Conservation (phyloP, 2,329 filamentous ascomycete species). For the Cylindrodendrum hubeiense region DNA sequence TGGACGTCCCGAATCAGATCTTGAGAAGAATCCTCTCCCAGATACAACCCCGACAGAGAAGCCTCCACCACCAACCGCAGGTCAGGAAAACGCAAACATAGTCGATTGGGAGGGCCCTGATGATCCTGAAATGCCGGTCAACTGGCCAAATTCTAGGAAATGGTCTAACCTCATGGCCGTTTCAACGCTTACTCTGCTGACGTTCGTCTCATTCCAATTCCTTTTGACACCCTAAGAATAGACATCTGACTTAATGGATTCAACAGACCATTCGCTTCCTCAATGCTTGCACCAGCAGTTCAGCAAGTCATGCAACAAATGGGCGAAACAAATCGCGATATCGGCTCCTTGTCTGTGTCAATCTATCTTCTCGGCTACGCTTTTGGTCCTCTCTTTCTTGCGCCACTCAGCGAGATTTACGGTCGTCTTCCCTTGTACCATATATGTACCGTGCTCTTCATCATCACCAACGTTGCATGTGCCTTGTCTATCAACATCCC, state of each 20-base stretch:
- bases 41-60: too few species aligned
- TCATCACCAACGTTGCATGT: conserved; percentile 21
- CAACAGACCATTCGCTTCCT: conserved; percentile 31
- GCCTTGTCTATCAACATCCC: conserved; percentile 47
- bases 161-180: conserved; percentile 23
- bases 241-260: not conserved
- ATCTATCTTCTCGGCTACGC: conserved; percentile 60
- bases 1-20: too few species aligned
- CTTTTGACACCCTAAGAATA: not conserved
- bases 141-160: conserved; percentile 29
- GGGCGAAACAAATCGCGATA: conserved; percentile 22
- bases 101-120: conserved; percentile 27
- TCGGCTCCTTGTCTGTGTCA: conserved; percentile 43
- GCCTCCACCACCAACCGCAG: too few species aligned
- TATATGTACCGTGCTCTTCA: conserved; percentile 50
- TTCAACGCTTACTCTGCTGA: conserved; percentile 25
- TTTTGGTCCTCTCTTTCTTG: conserved; percentile 61
- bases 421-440: conserved; percentile 59
- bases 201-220: conserved; percentile 9
- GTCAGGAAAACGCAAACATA: too few species aligned
- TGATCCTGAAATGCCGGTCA: conserved; percentile 26
- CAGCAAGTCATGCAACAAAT: conserved; percentile 27
- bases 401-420: conserved; percentile 62
- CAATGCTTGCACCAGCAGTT: conserved; percentile 30
- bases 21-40: too few species aligned